These are phyloP conservation scores for Oryza glaberrima DNA, from an alignment of 176 grass and related monocot species.

Conservation along the genomic window DNA sequence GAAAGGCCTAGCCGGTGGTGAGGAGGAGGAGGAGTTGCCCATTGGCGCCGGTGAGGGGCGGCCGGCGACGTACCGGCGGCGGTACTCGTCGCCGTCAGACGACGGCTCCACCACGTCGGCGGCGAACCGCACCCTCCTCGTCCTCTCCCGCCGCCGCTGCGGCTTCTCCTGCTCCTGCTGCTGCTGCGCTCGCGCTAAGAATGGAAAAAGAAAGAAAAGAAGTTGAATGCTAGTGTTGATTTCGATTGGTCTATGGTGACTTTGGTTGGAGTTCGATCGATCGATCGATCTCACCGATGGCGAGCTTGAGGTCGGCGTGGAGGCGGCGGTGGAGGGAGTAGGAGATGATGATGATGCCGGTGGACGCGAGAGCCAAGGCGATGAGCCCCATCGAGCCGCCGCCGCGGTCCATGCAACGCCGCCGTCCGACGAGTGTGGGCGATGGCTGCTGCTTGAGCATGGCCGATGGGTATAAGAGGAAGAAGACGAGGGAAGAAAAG, in stretches of 20 bases:
- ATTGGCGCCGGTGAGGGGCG: not conserved
- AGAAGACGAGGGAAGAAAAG: not conserved
- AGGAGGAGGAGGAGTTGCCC: not conserved
- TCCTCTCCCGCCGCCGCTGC: not conserved
- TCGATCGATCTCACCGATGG: not conserved
- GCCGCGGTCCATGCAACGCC: not conserved
- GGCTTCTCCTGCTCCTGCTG: not conserved
- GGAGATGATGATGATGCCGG: slow-evolving; percentile 54
- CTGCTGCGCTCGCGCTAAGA: not conserved
- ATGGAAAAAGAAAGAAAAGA: not conserved
- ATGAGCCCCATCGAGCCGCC: slow-evolving; percentile 49
- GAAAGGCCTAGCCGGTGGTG: not conserved
- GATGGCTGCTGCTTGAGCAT: not conserved
- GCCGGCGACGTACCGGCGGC: slow-evolving; percentile 19
- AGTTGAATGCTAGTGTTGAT: not conserved
- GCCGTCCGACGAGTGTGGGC: not conserved
- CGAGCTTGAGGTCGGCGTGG: slow-evolving; percentile 38
- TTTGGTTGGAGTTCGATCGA: too few relatives aligned
- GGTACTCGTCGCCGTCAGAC: slow-evolving; percentile 57
- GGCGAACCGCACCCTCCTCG: slow-evolving; percentile 82
- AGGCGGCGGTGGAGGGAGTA: slow-evolving; percentile 60
- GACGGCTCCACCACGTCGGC: slow-evolving; percentile 71
- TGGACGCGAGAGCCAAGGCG: slow-evolving; percentile 59
- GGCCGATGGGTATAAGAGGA: not conserved
- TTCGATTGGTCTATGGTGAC: too few relatives aligned